Evolutionary conservation across 352 stramenopile genomes (phyloP).

Genomic region (Plasmopara muralis): DNA sequence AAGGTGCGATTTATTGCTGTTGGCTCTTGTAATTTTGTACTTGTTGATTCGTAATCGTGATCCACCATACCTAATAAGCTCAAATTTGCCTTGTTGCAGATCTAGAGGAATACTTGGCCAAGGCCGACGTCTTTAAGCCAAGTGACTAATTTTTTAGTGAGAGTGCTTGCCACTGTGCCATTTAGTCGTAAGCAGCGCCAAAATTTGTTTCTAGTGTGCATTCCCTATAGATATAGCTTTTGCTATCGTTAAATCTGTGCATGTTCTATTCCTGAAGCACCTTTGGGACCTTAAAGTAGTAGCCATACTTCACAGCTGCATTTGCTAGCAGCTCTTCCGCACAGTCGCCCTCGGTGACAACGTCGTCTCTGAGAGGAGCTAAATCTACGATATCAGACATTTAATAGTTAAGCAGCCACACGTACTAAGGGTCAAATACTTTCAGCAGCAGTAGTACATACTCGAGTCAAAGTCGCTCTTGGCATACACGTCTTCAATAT

Average conservation of each 20-base stretch:
- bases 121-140: conserved; percentile 62
- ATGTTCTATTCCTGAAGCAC: conserved; percentile 66
- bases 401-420: not conserved
- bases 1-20: conserved; percentile 32
- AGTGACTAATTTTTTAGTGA: conserved; percentile 13
- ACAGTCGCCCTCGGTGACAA: conserved; percentile 69
- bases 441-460: conserved; percentile 3
- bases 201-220: conserved; percentile 8
- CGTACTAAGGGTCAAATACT: conserved; percentile 2
- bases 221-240: conserved; percentile 31
- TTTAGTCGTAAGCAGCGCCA: not conserved
- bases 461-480: conserved; percentile 49
- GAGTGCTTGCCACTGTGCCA: not conserved
- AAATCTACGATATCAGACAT: conserved; percentile 7
- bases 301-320: conserved; percentile 63
- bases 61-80: not conserved
- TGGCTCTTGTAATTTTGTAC: not conserved
- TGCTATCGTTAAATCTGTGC: conserved; percentile 1
- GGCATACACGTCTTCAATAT: conserved; percentile 79
- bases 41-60: not conserved
- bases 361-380: conserved; percentile 65
- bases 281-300: conserved; percentile 85
- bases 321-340: conserved; percentile 70
- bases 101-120: conserved; percentile 83
- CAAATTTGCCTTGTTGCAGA: conserved; percentile 28